phyloP scores from a whole-genome alignment of 2,329 filamentous ascomycete species.

The Clonostachys sp. region DNA sequence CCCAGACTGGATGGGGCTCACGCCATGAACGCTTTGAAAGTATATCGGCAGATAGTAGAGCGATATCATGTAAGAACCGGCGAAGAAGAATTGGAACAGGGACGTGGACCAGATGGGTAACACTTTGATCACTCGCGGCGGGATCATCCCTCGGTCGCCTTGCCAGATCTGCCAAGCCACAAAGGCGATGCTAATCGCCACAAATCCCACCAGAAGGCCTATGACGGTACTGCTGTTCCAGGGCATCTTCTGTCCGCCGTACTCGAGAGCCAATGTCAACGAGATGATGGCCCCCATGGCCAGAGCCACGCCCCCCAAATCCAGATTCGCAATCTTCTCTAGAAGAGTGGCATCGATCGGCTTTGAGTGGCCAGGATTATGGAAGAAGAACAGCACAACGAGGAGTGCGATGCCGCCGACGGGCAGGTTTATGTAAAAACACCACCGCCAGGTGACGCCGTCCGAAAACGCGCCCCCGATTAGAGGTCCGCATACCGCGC shows the following conservation, averaged over 20 bases:
- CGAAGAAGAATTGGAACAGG: constrained; percentile 22
- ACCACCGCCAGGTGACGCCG: constrained; percentile 15
- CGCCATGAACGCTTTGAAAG: constrained; percentile 38
- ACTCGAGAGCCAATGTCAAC: constrained; percentile 50
- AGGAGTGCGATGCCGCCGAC: constrained; percentile 40
- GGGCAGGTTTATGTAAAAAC: constrained; percentile 32
- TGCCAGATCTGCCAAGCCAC: not conserved
- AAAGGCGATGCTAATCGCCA: constrained; percentile 39
- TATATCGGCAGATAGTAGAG: constrained; percentile 37
- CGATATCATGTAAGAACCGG: constrained; percentile 1
- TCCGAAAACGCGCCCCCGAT: constrained; percentile 16
- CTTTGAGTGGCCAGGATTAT: constrained; percentile 27
- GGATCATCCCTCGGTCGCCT: not conserved
- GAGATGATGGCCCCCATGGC: constrained; percentile 47
- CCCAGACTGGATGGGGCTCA: constrained; percentile 4
- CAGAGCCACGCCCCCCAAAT: constrained; percentile 39
- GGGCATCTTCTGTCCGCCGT: constrained; percentile 45
- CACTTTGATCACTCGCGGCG: not conserved
- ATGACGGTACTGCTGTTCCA: constrained; percentile 45
- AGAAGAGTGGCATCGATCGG: constrained; percentile 24
- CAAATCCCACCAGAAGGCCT: constrained; percentile 45
- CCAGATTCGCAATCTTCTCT: constrained; percentile 37
- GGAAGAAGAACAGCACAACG: constrained; percentile 41
- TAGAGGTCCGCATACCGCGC: constrained; percentile 13
- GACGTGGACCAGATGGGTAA: constrained; percentile 2